phyloP scores from a whole-genome alignment of 352 stramenopile genomes.

The Pythium dissotocum region DNA sequence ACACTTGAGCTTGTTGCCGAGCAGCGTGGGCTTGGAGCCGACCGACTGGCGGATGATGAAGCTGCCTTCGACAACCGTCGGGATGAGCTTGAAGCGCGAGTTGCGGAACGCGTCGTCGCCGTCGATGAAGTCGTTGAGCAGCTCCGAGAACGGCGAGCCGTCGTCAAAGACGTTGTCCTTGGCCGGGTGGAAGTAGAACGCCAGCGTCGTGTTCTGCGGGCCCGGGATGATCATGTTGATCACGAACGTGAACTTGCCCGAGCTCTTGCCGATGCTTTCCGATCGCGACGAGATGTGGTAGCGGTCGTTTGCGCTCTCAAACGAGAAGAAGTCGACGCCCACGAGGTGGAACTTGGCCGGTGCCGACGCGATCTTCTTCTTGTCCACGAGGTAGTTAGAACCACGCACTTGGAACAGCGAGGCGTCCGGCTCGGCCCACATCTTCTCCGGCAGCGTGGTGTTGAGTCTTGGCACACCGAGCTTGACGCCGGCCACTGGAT shows the following conservation, averaged over 20 bases:
- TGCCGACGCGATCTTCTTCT: slow-evolving; percentile 85
- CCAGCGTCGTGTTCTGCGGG: slow-evolving; percentile 75
- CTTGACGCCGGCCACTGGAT: slow-evolving; percentile 53
- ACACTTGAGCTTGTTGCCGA: slow-evolving; percentile 97
- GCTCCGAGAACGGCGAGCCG: slow-evolving; percentile 84
- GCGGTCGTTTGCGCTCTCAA: slow-evolving; percentile 64
- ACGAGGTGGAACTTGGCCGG: slow-evolving; percentile 78
- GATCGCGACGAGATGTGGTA: slow-evolving; percentile 75
- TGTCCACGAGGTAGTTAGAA: slow-evolving; percentile 87
- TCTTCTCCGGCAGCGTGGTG: slow-evolving; percentile 75
- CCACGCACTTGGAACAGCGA: slow-evolving; percentile 84
- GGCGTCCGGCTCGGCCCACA: slow-evolving; percentile 83
- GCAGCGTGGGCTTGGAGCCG: slow-evolving; percentile 94
- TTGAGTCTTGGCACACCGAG: slow-evolving; percentile 66
- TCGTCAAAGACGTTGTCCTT: slow-evolving; percentile 86
- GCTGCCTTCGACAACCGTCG: slow-evolving; percentile 95
- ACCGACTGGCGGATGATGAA: slow-evolving; percentile 96
- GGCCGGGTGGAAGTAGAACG: slow-evolving; percentile 86
- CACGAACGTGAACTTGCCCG: slow-evolving; percentile 86
- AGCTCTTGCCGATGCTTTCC: slow-evolving; percentile 74
- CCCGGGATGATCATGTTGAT: slow-evolving; percentile 90
- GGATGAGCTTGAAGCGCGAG: slow-evolving; percentile 98
- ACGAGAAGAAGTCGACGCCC: slow-evolving; percentile 80
- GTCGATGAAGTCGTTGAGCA: slow-evolving; percentile 92
- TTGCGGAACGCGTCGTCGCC: slow-evolving; percentile 95